A percentile compares a stretch with the other conserved stretches of the same genome.
Evolutionary conservation across 2,329 filamentous ascomycete genomes (phyloP).

Genomic region (Gnomoniopsis smithogilvyi): DNA sequence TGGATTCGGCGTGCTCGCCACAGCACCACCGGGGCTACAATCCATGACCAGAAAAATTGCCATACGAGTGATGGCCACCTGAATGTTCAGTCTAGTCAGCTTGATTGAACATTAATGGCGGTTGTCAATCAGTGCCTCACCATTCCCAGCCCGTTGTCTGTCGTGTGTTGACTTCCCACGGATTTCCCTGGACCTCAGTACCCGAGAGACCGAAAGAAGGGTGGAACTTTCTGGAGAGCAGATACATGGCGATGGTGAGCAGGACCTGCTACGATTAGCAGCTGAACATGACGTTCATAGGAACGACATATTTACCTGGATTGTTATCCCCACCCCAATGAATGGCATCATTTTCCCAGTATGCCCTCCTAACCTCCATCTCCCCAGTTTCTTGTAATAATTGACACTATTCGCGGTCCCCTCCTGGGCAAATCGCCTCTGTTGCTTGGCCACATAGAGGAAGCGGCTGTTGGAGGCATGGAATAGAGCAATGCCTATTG

Average conservation of each 20-base stretch:
- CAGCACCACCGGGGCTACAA: constrained; percentile 58
- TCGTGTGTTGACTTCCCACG: constrained; percentile 44
- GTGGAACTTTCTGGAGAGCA: constrained; percentile 65
- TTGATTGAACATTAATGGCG: not conserved
- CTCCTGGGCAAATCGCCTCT: constrained; percentile 33
- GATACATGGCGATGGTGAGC: constrained; percentile 57
- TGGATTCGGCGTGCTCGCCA: constrained; percentile 59
- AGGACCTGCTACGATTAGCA: constrained; percentile 42
- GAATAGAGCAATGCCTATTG: constrained; percentile 63
- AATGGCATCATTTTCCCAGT: constrained; percentile 46
- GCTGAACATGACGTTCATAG: not conserved
- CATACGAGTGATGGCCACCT: constrained; percentile 61
- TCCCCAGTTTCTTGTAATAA: constrained; percentile 25
- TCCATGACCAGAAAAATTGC: constrained; percentile 63
- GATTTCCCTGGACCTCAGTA: constrained; percentile 56
- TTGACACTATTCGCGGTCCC: not conserved
- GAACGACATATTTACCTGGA: constrained; percentile 43
- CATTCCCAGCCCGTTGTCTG: constrained; percentile 62
- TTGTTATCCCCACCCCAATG: constrained; percentile 50
- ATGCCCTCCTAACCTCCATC: constrained; percentile 38
- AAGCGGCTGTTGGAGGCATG: constrained; percentile 63
- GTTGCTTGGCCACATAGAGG: constrained; percentile 53
- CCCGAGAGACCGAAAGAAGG: constrained; percentile 56
- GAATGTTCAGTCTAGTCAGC: constrained; percentile 19
- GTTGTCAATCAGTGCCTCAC: constrained; percentile 31